Conservation (phyloP, 495 filamentous ascomycete species). For the Tuber brumale region DNA sequence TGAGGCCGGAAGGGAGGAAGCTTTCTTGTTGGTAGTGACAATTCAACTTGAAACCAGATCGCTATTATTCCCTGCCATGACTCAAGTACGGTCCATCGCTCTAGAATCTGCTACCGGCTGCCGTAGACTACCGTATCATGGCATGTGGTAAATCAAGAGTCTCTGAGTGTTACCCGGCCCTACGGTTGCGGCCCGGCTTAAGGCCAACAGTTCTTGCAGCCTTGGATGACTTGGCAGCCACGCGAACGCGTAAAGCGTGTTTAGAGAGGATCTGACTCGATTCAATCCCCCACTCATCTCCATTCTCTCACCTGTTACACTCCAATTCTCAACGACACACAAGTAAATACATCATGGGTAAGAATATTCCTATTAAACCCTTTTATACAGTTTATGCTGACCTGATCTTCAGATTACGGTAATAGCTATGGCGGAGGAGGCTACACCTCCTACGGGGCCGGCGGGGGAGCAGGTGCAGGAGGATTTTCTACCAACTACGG, state of each 20-base stretch:
- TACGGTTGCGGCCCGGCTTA: not conserved
- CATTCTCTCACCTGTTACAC: slow-evolving; percentile 4
- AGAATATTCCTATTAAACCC: slow-evolving; percentile 4
- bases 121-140: not conserved
- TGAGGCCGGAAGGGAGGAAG: not conserved
- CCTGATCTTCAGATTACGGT: slow-evolving; percentile 36
- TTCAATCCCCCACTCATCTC: slow-evolving; percentile 7
- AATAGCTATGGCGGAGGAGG: slow-evolving; percentile 35
- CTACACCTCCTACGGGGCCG: slow-evolving; percentile 52
- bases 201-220: not conserved
- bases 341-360: slow-evolving; percentile 29
- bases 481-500: slow-evolving; percentile 58
- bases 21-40: not conserved
- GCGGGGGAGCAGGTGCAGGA: slow-evolving; percentile 57
- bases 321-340: not conserved
- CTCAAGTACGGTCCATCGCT: too few relatives aligned
- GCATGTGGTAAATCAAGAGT: not conserved
- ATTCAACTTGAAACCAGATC: not conserved
- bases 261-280: slow-evolving; percentile 13
- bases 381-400: slow-evolving; percentile 15
- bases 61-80: too few relatives aligned
- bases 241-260: slow-evolving; percentile 37
- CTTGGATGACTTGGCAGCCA: not conserved
- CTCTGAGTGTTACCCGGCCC: slow-evolving; percentile 1
- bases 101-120: too few relatives aligned